A percentile compares a stretch with the other conserved stretches of the same genome.
Evolutionary conservation across 208 protist species (phyloP).

Genomic region (Acanthamoeba healyi): DNA sequence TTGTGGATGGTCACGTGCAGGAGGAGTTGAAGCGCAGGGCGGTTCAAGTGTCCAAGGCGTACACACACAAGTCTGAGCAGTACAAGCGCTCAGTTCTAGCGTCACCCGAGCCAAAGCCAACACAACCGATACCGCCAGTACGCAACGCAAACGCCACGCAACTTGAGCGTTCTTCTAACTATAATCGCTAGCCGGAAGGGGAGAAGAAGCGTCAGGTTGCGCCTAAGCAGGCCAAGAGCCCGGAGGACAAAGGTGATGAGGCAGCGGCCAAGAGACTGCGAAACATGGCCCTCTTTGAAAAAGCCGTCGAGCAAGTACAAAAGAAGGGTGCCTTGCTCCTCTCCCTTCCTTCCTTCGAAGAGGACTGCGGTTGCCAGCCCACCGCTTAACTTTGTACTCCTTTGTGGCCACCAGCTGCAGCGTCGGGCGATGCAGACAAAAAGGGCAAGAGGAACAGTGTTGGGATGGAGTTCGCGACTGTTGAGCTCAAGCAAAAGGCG

Average conservation of each 20-base stretch:
- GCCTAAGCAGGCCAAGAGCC: background rate
- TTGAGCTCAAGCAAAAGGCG: background rate
- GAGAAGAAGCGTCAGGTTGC: background rate
- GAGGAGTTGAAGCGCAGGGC: background rate
- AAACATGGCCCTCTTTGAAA: conserved; percentile 53
- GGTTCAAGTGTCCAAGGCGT: background rate
- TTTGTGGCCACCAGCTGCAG: background rate
- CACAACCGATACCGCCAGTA: background rate
- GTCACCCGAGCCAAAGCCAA: background rate
- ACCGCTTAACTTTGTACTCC: too few relatives aligned
- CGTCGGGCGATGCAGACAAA: background rate
- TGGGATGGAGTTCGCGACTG: conserved; percentile 58
- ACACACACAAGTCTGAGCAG: background rate
- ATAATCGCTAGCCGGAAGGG: background rate
- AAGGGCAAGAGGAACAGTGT: conserved; percentile 3
- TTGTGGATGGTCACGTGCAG: background rate
- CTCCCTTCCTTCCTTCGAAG: background rate
- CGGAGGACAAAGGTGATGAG: background rate
- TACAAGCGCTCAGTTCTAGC: background rate
- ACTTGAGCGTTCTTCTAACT: too few relatives aligned
- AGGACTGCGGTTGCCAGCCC: too few relatives aligned
- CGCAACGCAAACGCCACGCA: background rate
- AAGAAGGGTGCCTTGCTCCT: background rate
- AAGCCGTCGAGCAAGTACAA: background rate
- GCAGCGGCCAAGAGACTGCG: background rate